Percentiles rank a stretch among this genome's conserved stretches.
These are phyloP conservation scores for Talaromyces atroroseus DNA, from an alignment of 2,329 filamentous ascomycete species.

Conservation along the genomic window DNA sequence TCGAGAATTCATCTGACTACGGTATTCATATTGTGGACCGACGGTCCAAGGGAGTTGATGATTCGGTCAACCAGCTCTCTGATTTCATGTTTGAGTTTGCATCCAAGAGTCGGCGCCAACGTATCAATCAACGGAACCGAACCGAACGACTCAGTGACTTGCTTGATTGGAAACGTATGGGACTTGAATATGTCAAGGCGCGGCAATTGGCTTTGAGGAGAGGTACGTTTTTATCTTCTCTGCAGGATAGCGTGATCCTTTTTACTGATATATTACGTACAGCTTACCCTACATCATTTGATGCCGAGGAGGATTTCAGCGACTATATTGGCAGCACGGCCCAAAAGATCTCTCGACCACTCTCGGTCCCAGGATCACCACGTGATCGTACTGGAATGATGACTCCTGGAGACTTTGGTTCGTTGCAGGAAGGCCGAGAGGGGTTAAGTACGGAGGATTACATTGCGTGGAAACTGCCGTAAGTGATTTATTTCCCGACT, in stretches of 20 bases:
- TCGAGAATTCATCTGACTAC: slow-evolving; percentile 96
- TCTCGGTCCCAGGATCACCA: slow-evolving; percentile 90
- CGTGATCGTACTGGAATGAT: slow-evolving; percentile 92
- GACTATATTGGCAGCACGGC: slow-evolving; percentile 90
- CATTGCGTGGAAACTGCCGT: slow-evolving; percentile 96
- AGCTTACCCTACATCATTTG: slow-evolving; percentile 85
- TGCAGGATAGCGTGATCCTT: neutral
- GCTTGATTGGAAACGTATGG: slow-evolving; percentile 99
- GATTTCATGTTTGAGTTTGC: slow-evolving; percentile 92
- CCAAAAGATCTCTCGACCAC: slow-evolving; percentile 88
- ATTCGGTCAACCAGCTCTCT: slow-evolving; percentile 92
- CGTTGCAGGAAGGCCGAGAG: slow-evolving; percentile 87
- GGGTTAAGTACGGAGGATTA: slow-evolving; percentile 95
- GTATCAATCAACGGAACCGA: slow-evolving; percentile 97
- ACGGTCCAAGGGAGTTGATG: slow-evolving; percentile 89
- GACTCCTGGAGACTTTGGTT: slow-evolving; percentile 97
- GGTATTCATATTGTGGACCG: slow-evolving; percentile 99
- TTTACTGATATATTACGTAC: neutral
- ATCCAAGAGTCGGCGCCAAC: slow-evolving; percentile 86
- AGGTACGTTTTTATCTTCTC: slow-evolving; percentile 29
- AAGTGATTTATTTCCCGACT: slow-evolving; percentile 41
- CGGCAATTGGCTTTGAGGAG: slow-evolving; percentile 84
- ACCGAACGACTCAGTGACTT: slow-evolving; percentile 93
- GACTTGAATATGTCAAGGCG: slow-evolving; percentile 98
- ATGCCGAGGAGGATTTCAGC: slow-evolving; percentile 68